phyloP scores from a whole-genome alignment of 345 rosid genomes.

The Eutrema yunnanense region DNA sequence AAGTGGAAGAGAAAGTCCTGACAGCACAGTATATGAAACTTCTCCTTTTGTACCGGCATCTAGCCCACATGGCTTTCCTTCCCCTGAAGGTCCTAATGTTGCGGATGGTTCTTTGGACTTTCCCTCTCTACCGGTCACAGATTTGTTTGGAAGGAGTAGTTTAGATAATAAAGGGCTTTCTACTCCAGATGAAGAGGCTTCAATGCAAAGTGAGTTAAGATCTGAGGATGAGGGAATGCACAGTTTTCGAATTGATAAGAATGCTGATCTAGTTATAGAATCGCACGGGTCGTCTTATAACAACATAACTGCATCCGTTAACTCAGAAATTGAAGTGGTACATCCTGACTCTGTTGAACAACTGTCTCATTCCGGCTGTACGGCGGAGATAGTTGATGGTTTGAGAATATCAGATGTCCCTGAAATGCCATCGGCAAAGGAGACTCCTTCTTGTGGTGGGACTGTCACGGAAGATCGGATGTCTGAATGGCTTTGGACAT shows the following conservation, averaged over 20 bases:
- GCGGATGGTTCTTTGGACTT: conserved; percentile 38
- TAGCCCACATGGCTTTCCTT: conserved; percentile 26
- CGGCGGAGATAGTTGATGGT: conserved; percentile 34
- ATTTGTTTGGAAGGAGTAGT: conserved; percentile 51
- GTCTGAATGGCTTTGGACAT: conserved; percentile 81
- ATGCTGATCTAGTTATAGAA: conserved; percentile 54
- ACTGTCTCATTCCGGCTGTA: conserved; percentile 30
- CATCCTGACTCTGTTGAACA: conserved; percentile 30
- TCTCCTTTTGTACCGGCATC: conserved; percentile 36
- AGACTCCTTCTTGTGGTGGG: conserved; percentile 32
- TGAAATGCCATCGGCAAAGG: conserved; percentile 37
- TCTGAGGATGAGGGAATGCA: conserved; percentile 51
- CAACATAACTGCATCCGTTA: conserved; percentile 19
- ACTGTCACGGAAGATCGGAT: conserved; percentile 39
- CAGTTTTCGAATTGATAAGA: conserved; percentile 59
- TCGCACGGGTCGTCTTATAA: conserved; percentile 32
- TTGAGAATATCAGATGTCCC: conserved; percentile 53
- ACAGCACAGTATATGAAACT: conserved; percentile 38
- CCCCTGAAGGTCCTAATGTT: conserved; percentile 30
- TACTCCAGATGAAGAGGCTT: conserved; percentile 23
- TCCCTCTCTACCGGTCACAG: conserved; percentile 51
- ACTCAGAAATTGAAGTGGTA: conserved; percentile 49
- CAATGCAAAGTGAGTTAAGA: conserved; percentile 28
- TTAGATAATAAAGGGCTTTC: conserved; percentile 33
- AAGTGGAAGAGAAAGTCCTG: conserved; percentile 43